Base-by-base conservation (phyloP, 73 alveolate genomes). In the Paramecium sexaurelia region DNA sequence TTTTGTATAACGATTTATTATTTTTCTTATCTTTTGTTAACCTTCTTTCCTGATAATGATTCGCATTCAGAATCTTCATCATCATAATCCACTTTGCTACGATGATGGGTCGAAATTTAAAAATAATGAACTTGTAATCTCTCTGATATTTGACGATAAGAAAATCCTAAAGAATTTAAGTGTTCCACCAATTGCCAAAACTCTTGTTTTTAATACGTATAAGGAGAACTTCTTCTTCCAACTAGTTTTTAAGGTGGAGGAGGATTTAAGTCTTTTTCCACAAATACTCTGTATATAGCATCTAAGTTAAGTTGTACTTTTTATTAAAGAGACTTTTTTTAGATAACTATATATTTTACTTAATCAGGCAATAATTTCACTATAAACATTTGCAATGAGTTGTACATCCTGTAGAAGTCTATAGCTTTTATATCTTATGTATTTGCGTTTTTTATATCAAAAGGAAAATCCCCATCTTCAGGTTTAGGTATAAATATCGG, bases 391-490 rank as follows among this genome's bases (percentile, higher is more conserved):
- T 43, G 45, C 73, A 78, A 17, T 24, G 61, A 17, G 9, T 13
- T 40, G 43, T 78, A 78, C 90, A 78, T 78, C 22, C 90, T 78
- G 19, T 29, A 78, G 55, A 39, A 78, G 41, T 78, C 90, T 17
- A 78, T 17, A 8, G 39, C 36, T 61, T 78, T 78, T 43, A 78
- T 24, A 7, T 78, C 90, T 37, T 33, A 6, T 2, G 55, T 26
- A 41, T 37, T 78, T 1, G 55, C 19, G 33, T 78, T 61, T 26
- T 45, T 40, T 22, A 41, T 41, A 24, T 78, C 71, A 43, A 78
- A 78, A 17, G 90, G 90, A 33, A 78, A 78, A 43, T 78, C 90
- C 55, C 90, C 71, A n/a, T 78, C 13, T 43, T 78, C 90, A 19
- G 90, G 90, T 1, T 78, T 78, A 10, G 90, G 90, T 17, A 78